Base-by-base conservation (phyloP, 768 basidiomycete species). In the Tricholomella constricta region DNA sequence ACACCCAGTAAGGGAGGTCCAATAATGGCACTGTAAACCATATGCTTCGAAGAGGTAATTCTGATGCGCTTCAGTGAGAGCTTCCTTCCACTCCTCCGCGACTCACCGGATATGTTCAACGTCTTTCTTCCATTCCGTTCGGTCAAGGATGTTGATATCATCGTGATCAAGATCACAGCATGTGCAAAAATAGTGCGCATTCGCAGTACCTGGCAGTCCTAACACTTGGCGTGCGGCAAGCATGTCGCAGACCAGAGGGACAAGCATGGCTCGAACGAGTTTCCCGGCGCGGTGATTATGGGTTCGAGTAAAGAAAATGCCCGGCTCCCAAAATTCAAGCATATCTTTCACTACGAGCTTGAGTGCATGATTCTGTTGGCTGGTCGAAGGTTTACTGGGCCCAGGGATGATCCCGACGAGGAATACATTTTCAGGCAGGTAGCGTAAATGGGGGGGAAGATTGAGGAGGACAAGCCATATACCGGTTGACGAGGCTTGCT, bases 291-390 rank as follows among this genome's bases (percentile, higher is more conserved):
- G 44, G 38, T 51, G 52, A 2, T 48, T 31, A 5, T 48, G 29
- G 8, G 69, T n/a, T n/a, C n/a, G n/a, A n/a, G n/a, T n/a, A n/a
- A n/a, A n/a, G n/a, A n/a, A n/a, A n/a, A n/a, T n/a, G 72, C 31
- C 57, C 26, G 4, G 64, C 56, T 32, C 66, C 69, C 72, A 79
- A 14, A 67, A 55, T 0, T 58, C 48, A 0, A 65, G 29, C 0
- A 80, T 47, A 14, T 78, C 67, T 1, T 69, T 45, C 0, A 78
- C 65, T 0, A 79, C 56, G 0, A 70, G 69, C 0, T 27, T 19
- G 0, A 79, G 49, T 11, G 69, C 66, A 26, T 73, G 68, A 27
- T 77, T 75, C 2, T 73, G 47, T 29, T 77, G 52, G 0, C 64
- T 56, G 0, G 58, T 41, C 0, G 58, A 55, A 0, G 75, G 74